Base-by-base conservation (phyloP, 2,329 filamentous ascomycete species). In the Eurotiales sp. region DNA sequence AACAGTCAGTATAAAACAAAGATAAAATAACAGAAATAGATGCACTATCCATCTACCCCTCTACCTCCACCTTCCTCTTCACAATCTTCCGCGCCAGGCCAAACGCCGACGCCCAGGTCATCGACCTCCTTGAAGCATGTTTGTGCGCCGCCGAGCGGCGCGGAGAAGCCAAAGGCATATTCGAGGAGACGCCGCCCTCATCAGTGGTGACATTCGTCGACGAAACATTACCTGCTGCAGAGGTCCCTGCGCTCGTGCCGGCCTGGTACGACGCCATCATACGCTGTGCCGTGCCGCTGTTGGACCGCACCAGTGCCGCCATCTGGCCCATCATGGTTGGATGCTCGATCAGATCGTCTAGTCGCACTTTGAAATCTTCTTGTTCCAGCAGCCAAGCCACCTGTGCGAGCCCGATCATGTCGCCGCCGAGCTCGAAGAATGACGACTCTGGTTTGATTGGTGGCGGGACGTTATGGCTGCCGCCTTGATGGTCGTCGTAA, bases 321-420 rank as follows among this genome's bases (percentile, higher is more conserved):
- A 73, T 67, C 50, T 72, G 69, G 1, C 68, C 69, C 8, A 72
- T 57, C 64, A 73, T 70, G 2, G 69, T 71, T 1, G 71, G 66
- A 12, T 70, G 65, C 23, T 68, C 65, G 11, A 73, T 66, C 12
- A 73, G 60, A 48, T 72, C 69, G 40, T 73, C 71, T 0, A 73
- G 57, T 3, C 62, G 61, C 3, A 72, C 63, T 41, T 65, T 64
- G 43, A 71, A 63, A 6, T 68, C 69, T 52, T 73, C 68, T 54
- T 71, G 65, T 40, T 72, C 66, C 3, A 72, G 60, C 1, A 72
- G 60, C 63, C 70, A 72, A n/a, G 64, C 64, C 5, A 73, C 58
- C 29, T 72, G 69, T 2, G 68, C 72, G 45, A 74, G 61, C 17
- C 65, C 66, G 56, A 73, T 67, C 25, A 74, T 62, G 39, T 73